Evolutionary conservation across 2,329 filamentous ascomycete genomes (phyloP), one percentile per base, ranked within the genome.

Genomic region (Teratosphaeria nubilosa): DNA sequence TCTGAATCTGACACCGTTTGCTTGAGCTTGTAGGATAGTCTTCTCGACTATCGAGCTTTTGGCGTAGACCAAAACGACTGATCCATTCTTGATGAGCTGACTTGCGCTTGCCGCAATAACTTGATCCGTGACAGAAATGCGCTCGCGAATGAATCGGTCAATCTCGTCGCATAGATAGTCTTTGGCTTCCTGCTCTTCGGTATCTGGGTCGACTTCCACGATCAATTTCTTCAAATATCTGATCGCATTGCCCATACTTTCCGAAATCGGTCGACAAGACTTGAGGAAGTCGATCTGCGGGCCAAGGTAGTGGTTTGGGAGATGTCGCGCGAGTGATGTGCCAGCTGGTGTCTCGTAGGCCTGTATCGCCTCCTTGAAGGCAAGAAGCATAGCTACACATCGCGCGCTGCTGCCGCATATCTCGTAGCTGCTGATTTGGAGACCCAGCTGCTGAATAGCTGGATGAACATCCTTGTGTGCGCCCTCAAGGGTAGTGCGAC

Each of bases 221-320:
- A 99, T 92, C 68, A 90, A 85, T 53, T 96, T 84, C 78, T 99
- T 99, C 54, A 99, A 81, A 80, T 91, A 92, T 57, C 94, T 85
- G 70, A 99, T 95, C 37, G 91, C 91, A 72, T 97, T 99, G 60
- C 94, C 94, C 86, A 97, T 96, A 62, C 90, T 90, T 74, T 96
- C 94, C 64, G 90, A 95, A 75, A 99, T 88, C 34, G 94, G 91
- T n/a, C 94, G 86, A 70, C 91, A 96, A 65, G 90, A 90, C 60
- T 90, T 89, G 60, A 99, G 82, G 70, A 95, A 96, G 64, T 95
- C 91, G 69, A 99, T 96, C 74, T 99, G 94, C 41, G 91, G 90
- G 68, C 91, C 94, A 60, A 99, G 84, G 63, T 90, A 86, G 73
- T 97, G 90, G 11, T 89, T 88, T 32, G 90, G 94, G 67, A 99